Percentiles rank a stretch among this genome's conserved stretches.
These are phyloP conservation scores for Grosmannia huntii DNA, from an alignment of 2,329 filamentous ascomycete genomes.

Conservation along the genomic window DNA sequence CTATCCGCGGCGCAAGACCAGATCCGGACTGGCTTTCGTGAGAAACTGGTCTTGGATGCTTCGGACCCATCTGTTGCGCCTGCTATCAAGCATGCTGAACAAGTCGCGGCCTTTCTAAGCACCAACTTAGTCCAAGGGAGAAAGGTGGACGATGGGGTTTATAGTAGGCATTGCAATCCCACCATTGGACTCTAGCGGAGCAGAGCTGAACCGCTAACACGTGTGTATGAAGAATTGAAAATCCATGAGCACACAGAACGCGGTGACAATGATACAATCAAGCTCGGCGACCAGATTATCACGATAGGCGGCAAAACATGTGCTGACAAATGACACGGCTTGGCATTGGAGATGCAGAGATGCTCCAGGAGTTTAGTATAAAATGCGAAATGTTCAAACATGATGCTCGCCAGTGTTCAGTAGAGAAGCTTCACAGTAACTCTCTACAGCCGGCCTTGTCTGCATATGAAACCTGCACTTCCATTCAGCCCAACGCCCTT, in stretches of 20 bases:
- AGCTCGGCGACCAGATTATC: slow-evolving; percentile 29
- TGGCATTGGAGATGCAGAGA: not conserved
- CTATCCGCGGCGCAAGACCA: slow-evolving; percentile 58
- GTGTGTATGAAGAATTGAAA: slow-evolving; percentile 54
- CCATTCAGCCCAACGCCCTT: not conserved
- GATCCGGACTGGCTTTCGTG: slow-evolving; percentile 62
- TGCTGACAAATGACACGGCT: slow-evolving; percentile 12
- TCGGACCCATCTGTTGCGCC: slow-evolving; percentile 45
- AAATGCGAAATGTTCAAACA: too few relatives aligned
- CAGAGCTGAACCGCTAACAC: not conserved
- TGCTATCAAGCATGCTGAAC: slow-evolving; percentile 66
- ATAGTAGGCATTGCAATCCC: slow-evolving; percentile 37
- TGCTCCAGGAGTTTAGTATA: too few relatives aligned
- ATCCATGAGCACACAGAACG: slow-evolving; percentile 89
- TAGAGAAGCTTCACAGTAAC: too few relatives aligned
- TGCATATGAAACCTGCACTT: too few relatives aligned
- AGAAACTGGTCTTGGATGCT: slow-evolving; percentile 46
- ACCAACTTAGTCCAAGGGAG: slow-evolving; percentile 83
- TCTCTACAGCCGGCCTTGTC: too few relatives aligned
- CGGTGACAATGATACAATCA: slow-evolving; percentile 86
- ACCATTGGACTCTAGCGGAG: not conserved
- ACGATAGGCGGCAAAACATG: slow-evolving; percentile 22
- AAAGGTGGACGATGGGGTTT: slow-evolving; percentile 33
- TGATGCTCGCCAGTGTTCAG: too few relatives aligned
- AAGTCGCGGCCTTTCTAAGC: slow-evolving; percentile 66